Percentiles rank a stretch among this genome's conserved stretches.
Evolutionary conservation across 225 moss, liverwort and hornwort genomes (phyloP).

Genomic region (Sphagnum tenellum): DNA sequence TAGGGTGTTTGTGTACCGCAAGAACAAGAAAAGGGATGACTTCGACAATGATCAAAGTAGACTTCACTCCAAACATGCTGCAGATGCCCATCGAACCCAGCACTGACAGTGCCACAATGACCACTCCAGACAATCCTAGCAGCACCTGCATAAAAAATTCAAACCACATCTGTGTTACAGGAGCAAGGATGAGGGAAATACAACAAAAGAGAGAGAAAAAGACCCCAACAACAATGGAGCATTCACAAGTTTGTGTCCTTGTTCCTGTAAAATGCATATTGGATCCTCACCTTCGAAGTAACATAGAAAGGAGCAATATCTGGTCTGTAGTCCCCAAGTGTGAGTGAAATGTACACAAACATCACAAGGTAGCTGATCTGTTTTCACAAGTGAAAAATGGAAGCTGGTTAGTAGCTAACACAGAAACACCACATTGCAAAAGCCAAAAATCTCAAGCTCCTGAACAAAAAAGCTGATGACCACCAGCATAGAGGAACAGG

Average conservation of each 20-base stretch:
- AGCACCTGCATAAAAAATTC: slow-evolving; percentile 43
- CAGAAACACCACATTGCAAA: too few species aligned
- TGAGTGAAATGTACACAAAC: slow-evolving; percentile 84
- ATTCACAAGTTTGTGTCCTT: too few species aligned
- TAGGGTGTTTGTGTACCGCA: slow-evolving; percentile 45
- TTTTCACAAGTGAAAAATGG: slow-evolving; percentile 3
- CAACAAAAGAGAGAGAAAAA: neutral
- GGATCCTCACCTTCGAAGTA: slow-evolving; percentile 67
- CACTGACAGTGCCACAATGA: slow-evolving; percentile 87
- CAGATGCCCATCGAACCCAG: slow-evolving; percentile 93
- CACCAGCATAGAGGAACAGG: too few species aligned
- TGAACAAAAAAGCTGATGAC: too few species aligned
- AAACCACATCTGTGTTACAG: too few species aligned
- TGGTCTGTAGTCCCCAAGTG: slow-evolving; percentile 73
- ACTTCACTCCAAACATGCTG: slow-evolving; percentile 85
- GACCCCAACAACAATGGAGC: neutral
- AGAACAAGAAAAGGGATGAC: slow-evolving; percentile 99
- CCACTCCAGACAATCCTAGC: slow-evolving; percentile 78
- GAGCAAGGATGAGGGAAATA: too few species aligned
- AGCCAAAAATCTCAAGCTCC: too few species aligned
- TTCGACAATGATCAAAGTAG: slow-evolving; percentile 91
- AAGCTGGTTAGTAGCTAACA: too few species aligned
- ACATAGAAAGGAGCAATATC: slow-evolving; percentile 66
- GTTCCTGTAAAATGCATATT: neutral
- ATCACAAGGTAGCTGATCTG: slow-evolving; percentile 95